Base-by-base conservation (phyloP, 1,139 yeast species). In the Blastobotrys apis region DNA sequence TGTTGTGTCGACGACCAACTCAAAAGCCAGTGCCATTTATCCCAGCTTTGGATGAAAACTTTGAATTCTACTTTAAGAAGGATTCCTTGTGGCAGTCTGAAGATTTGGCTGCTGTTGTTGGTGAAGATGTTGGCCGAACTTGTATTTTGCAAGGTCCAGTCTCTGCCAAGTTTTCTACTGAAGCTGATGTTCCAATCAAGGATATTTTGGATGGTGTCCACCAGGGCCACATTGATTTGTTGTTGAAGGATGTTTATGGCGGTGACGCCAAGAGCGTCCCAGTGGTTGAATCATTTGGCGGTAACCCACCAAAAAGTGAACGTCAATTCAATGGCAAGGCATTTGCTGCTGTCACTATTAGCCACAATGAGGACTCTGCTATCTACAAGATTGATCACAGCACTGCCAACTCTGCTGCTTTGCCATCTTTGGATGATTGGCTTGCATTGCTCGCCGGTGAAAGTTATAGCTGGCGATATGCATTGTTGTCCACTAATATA, bases 11-110 rank as follows among this genome's bases (percentile, higher is more conserved):
- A 53, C 81, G 82, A 65, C 95, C 95, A 57, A 65, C 72, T 50
- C 97, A 90, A 72, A 92, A 92, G 72, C 99, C 99, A 36, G 97
- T 88, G 64, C 98, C 98, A 52, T 92, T 92, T 62, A 90, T 92
- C 57, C 99, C 99, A 41, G 84, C 87, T 23, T 76, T 92, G 66
- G 95, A 94, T 63, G 95, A 86, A 56, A 84, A 87, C 71, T 88
- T 92, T 61, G 97, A 92, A 68, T 83, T 82, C 64, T 92, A 85
- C 78, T 94, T 92, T 78, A 92, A 92, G 80, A 92, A 92, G 74
- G 99, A 92, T 69, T 90, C 97, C 40, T 77, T 92, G 65, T 92
- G 98, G 98, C 99, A 92, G 76, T 85, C 96, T 30, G 98, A 92
- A 74, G 94, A 87, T 65, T 77, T 92, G 62, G 97, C 90, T 66